Conservation (phyloP, 495 filamentous ascomycete genomes). For the Pyrenula massariospora region DNA sequence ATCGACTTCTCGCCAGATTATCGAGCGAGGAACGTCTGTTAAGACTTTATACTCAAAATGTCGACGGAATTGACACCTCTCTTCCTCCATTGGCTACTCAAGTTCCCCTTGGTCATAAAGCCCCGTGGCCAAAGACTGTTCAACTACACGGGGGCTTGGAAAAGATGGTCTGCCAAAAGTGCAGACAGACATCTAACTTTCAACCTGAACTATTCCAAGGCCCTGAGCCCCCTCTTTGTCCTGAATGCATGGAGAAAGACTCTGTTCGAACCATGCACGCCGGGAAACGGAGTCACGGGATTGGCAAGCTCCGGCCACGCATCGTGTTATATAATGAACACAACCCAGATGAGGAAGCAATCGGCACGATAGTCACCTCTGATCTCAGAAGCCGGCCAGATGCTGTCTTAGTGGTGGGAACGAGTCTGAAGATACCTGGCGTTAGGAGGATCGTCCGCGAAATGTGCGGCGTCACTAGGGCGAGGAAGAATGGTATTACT, state of each 20-base stretch:
- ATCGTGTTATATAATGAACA: slow-evolving; percentile 97
- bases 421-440: slow-evolving; percentile 88
- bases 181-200: slow-evolving; percentile 63
- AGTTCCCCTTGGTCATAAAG: slow-evolving; percentile 64
- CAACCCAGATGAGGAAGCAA: slow-evolving; percentile 91
- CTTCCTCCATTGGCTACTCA: slow-evolving; percentile 68
- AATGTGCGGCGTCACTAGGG: slow-evolving; percentile 70
- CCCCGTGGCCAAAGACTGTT: slow-evolving; percentile 84
- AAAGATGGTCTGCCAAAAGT: slow-evolving; percentile 95
- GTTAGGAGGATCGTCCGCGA: slow-evolving; percentile 81
- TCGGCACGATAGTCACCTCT: slow-evolving; percentile 74
- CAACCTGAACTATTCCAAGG: slow-evolving; percentile 72
- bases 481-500: slow-evolving; percentile 74
- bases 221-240: slow-evolving; percentile 72
- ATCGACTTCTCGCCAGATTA: slow-evolving; percentile 83
- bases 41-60: slow-evolving; percentile 90
- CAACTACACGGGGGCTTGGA: slow-evolving; percentile 90
- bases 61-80: slow-evolving; percentile 85
- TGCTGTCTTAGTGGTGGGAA: slow-evolving; percentile 87
- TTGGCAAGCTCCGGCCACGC: slow-evolving; percentile 78
- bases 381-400: slow-evolving; percentile 81
- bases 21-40: slow-evolving; percentile 83
- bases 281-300: slow-evolving; percentile 86
- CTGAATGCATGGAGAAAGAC: slow-evolving; percentile 63
- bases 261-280: slow-evolving; percentile 60